Conservation (phyloP, 768 basidiomycete genomes). For the Pleurotus sapidus region DNA sequence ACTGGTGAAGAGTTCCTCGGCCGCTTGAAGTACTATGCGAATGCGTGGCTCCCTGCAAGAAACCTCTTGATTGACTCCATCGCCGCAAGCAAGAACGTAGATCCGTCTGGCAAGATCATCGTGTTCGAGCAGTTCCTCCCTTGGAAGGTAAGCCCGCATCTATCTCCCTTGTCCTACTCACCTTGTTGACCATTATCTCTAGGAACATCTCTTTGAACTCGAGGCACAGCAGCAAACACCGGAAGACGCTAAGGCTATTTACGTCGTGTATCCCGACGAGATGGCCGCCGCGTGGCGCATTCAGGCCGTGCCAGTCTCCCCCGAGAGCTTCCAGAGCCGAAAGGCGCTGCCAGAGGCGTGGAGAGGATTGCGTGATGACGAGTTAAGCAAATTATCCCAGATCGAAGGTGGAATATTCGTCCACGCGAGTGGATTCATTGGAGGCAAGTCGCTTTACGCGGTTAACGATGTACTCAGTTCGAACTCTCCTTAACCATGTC, state of each 20-base stretch:
- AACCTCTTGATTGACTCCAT: conserved; percentile 66
- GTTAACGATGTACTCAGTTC: conserved; percentile 1
- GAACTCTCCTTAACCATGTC: conserved; percentile 1
- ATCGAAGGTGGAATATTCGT: conserved; percentile 87
- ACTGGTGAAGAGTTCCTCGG: conserved; percentile 84
- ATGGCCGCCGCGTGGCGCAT: conserved; percentile 76
- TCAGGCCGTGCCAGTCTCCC: conserved; percentile 82
- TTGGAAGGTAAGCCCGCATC: conserved; percentile 67
- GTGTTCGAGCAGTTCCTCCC: conserved; percentile 78
- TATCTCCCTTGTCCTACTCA: neutral
- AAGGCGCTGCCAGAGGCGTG: conserved; percentile 92
- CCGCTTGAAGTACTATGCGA: conserved; percentile 76
- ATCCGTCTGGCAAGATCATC: conserved; percentile 75
- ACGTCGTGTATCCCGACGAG: conserved; percentile 91
- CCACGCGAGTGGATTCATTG: conserved; percentile 96
- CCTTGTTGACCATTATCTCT: conserved; percentile 2
- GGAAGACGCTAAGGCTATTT: conserved; percentile 56
- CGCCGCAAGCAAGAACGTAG: conserved; percentile 54
- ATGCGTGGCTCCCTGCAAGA: conserved; percentile 92
- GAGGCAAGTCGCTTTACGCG: conserved; percentile 49
- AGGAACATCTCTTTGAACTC: conserved; percentile 87
- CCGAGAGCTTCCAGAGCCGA: conserved; percentile 86
- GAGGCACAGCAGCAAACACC: conserved; percentile 57
- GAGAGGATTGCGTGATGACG: conserved; percentile 89
- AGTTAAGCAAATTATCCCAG: conserved; percentile 67